These are phyloP conservation scores for Epichloe sylvatica DNA, from an alignment of 2,329 filamentous ascomycete genomes.

Conservation along the genomic window DNA sequence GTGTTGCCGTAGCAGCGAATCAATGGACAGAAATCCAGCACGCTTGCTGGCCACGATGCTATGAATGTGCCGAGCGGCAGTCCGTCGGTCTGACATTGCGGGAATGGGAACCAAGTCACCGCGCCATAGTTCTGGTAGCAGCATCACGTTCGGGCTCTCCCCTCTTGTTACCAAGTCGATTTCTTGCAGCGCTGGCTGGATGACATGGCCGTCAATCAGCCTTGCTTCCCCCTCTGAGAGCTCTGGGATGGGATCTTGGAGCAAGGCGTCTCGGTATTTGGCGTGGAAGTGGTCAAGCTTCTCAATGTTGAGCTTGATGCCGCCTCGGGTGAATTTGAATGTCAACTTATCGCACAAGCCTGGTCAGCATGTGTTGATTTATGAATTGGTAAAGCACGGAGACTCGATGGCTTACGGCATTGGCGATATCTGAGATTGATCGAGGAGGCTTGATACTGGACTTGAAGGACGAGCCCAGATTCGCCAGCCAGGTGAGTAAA, in stretches of 20 bases:
- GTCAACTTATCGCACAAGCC: constrained; percentile 46
- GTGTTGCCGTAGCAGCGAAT: constrained; percentile 14
- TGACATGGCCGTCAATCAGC: constrained; percentile 13
- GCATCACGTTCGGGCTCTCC: neutral
- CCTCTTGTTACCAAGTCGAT: constrained; percentile 13
- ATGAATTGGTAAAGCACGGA: too few species aligned
- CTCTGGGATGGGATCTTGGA: constrained; percentile 13
- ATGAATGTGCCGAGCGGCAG: constrained; percentile 11
- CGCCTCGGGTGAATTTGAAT: constrained; percentile 80
- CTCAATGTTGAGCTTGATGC: constrained; percentile 65
- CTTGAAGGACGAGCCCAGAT: constrained; percentile 38
- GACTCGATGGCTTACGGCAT: constrained; percentile 38
- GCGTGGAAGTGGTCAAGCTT: constrained; percentile 74
- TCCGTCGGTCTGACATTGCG: constrained; percentile 8
- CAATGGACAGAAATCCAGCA: constrained; percentile 12
- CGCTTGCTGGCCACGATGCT: constrained; percentile 10
- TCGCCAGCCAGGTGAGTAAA: constrained; percentile 65
- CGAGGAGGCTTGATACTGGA: constrained; percentile 14
- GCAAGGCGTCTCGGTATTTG: constrained; percentile 36
- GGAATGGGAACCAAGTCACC: constrained; percentile 15
- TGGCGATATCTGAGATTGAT: constrained; percentile 53
- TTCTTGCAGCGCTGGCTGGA: constrained; percentile 11
- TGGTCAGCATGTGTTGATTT: constrained; percentile 12
- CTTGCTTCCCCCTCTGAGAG: constrained; percentile 11
- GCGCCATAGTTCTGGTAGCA: constrained; percentile 11